Evolutionary conservation across 495 filamentous ascomycete species (phyloP).

Genomic region (Neurospora tetraspora): DNA sequence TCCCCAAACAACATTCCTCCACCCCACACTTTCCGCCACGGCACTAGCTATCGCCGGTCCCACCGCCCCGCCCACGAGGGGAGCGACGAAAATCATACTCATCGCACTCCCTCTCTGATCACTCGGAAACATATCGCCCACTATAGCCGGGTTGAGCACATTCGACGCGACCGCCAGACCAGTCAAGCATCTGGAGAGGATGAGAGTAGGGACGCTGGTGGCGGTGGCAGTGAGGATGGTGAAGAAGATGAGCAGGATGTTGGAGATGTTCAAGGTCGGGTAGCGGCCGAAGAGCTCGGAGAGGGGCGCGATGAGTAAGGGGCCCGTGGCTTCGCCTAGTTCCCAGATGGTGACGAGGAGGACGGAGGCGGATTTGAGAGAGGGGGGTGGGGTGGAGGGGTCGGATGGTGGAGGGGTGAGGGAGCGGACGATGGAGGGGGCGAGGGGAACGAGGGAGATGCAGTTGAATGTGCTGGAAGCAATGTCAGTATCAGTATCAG

Average conservation of each 20-base stretch:
- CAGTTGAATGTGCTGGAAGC: conserved; percentile 42
- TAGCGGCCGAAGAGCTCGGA: conserved; percentile 48
- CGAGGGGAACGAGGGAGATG: conserved; percentile 45
- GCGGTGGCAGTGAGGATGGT: conserved; percentile 35
- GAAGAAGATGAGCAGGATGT: conserved; percentile 39
- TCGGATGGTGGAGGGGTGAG: conserved; percentile 21
- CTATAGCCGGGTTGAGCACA: conserved; percentile 48
- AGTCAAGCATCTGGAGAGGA: conserved; percentile 39
- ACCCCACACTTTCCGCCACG: conserved; percentile 49
- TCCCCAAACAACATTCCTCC: conserved; percentile 47
- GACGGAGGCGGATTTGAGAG: conserved; percentile 31
- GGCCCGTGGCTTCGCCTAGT: conserved; percentile 46
- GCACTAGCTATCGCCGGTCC: conserved; percentile 52
- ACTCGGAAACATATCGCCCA: conserved; percentile 45
- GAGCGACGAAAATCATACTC: conserved; percentile 38
- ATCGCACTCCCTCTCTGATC: conserved; percentile 44
- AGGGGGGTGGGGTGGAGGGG: conserved; percentile 9
- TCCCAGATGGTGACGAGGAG: conserved; percentile 52
- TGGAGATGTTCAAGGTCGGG: conserved; percentile 42
- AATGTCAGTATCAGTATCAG: neutral
- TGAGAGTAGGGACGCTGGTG: conserved; percentile 30
- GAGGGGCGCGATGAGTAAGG: conserved; percentile 48
- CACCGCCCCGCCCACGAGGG: conserved; percentile 39
- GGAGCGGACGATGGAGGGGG: conserved; percentile 37
- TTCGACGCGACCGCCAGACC: conserved; percentile 43